Conservation (phyloP, 2,329 filamentous ascomycete species). For the Colletotrichum sp. region DNA sequence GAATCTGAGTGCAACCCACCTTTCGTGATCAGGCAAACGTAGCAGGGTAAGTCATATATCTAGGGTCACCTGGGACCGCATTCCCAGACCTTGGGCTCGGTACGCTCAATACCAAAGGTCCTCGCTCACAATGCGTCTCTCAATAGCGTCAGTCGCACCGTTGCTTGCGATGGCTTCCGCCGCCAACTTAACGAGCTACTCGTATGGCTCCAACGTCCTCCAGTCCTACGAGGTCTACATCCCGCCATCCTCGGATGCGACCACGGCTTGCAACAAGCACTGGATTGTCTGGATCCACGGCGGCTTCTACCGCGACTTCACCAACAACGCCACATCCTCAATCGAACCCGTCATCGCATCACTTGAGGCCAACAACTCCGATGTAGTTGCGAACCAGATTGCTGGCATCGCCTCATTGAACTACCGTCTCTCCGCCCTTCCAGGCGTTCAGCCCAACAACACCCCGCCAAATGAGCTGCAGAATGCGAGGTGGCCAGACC, state of each 20-base stretch:
- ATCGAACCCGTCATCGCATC: background rate
- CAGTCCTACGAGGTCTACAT: slow-evolving; percentile 11
- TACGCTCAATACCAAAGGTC: background rate
- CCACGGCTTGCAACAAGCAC: background rate
- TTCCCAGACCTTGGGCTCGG: background rate
- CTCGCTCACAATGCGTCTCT: background rate
- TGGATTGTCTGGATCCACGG: slow-evolving; percentile 12
- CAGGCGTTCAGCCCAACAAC: slow-evolving; percentile 10
- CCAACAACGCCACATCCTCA: slow-evolving; percentile 1
- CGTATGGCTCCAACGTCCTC: slow-evolving; percentile 3
- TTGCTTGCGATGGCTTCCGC: background rate
- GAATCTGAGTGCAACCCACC: background rate
- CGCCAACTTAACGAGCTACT: background rate
- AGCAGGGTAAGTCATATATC: background rate
- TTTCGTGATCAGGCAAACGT: background rate
- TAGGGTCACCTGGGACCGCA: background rate
- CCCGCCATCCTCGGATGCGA: background rate
- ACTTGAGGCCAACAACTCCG: background rate
- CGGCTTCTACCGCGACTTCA: slow-evolving; percentile 14
- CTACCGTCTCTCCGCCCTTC: slow-evolving; percentile 9
- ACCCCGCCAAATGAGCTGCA: background rate
- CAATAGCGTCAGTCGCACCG: background rate
- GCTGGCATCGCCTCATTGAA: slow-evolving; percentile 5
- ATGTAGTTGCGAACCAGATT: background rate
- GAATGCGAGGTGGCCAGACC: slow-evolving; percentile 11